Conservation (phyloP, 768 basidiomycete genomes). For the Podaxis sp. region DNA sequence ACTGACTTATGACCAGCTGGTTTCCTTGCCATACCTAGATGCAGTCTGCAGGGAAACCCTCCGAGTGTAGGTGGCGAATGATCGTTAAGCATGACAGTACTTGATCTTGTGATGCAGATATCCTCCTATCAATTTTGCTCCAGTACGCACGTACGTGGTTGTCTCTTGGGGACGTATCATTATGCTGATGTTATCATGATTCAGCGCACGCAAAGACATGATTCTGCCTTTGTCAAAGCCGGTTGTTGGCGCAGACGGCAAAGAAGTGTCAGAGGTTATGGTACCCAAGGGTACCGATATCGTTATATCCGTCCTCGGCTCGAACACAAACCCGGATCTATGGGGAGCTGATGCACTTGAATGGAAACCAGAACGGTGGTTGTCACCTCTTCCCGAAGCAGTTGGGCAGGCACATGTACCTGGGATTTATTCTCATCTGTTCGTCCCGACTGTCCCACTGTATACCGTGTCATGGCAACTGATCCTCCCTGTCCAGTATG, state of each 20-base stretch:
- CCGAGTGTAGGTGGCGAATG: conserved; percentile 28
- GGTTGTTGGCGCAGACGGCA: conserved; percentile 34
- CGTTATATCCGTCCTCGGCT: conserved; percentile 32
- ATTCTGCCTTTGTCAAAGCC: conserved; percentile 41
- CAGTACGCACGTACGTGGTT: conserved; percentile 15
- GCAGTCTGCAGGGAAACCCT: conserved; percentile 31
- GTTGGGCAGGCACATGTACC: conserved; percentile 14
- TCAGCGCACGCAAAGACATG: conserved; percentile 33
- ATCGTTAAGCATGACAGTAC: not conserved
- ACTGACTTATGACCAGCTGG: conserved; percentile 21
- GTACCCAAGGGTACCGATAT: conserved; percentile 39
- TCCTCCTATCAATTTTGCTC: conserved; percentile 18
- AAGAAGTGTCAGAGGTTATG: conserved; percentile 31
- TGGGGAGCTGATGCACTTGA: conserved; percentile 8
- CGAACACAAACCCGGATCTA: conserved; percentile 35
- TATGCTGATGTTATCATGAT: not conserved
- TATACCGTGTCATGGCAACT: not conserved
- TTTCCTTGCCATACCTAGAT: conserved; percentile 23
- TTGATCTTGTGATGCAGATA: not conserved
- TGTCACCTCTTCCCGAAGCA: conserved; percentile 7
- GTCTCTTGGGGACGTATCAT: not conserved
- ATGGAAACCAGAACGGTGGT: conserved; percentile 19
- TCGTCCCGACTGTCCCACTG: not conserved
- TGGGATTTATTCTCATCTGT: conserved; percentile 12
- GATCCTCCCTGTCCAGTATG: conserved; percentile 27